A percentile compares a stretch with the other conserved stretches of the same genome.
phyloP scores from a whole-genome alignment of 2,329 filamentous ascomycete species.

The Xylaria sp. region DNA sequence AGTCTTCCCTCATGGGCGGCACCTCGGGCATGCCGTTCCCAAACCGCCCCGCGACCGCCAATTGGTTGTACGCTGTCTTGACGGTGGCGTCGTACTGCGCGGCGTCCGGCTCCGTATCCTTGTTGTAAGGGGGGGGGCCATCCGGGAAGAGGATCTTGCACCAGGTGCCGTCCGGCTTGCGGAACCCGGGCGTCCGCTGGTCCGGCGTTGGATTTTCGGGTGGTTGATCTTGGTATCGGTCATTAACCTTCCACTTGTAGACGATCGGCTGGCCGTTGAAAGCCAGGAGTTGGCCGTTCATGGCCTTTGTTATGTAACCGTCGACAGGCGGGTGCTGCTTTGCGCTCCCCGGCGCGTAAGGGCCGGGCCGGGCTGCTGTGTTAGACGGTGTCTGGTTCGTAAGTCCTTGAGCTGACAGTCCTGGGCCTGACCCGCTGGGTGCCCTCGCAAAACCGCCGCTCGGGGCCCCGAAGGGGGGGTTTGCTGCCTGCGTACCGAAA shows the following conservation, averaged over 20 bases:
- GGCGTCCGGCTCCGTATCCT: conserved; percentile 69
- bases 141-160: conserved; percentile 78
- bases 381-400: conserved; percentile 21
- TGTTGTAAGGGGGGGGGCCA: conserved; percentile 71
- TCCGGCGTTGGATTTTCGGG: conserved; percentile 21
- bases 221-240: conserved; percentile 39
- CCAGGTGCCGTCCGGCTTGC: conserved; percentile 63
- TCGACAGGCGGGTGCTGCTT: conserved; percentile 57
- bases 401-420: neutral
- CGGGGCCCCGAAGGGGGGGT: conserved; percentile 49
- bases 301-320: conserved; percentile 56
- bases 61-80: conserved; percentile 70
- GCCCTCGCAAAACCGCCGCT: conserved; percentile 23
- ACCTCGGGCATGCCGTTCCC: conserved; percentile 78
- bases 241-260: conserved; percentile 58
- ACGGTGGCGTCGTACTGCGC: conserved; percentile 66
- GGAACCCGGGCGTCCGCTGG: conserved; percentile 57
- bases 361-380: conserved; percentile 40
- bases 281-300: conserved; percentile 58
- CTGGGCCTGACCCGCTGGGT: neutral
- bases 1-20: conserved; percentile 81
- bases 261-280: conserved; percentile 73
- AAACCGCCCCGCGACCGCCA: conserved; percentile 74
- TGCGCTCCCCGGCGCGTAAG: conserved; percentile 57
- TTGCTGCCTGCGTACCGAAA: conserved; percentile 19